A percentile compares a stretch with the other conserved stretches of the same genome.
Evolutionary conservation across 2,329 filamentous ascomycete genomes (phyloP).

Genomic region (Nigrospora osmanthi): DNA sequence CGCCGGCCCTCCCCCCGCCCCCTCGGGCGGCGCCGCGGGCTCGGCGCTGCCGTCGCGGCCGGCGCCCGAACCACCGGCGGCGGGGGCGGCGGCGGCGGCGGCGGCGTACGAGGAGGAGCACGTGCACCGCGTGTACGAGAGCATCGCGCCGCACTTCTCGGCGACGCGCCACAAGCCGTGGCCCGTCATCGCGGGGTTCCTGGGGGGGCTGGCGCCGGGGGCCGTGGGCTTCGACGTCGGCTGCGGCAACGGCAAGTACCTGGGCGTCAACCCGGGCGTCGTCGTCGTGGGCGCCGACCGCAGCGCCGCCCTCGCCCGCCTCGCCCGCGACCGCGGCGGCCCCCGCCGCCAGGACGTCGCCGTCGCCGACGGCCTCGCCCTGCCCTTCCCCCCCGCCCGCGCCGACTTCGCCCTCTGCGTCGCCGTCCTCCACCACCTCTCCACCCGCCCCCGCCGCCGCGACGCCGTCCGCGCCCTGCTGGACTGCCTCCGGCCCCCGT

Average conservation of each 20-base stretch:
- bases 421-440: conserved; percentile 90
- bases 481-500: conserved; percentile 48
- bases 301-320: conserved; percentile 49
- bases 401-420: conserved; percentile 88
- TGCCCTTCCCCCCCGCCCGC: conserved; percentile 60
- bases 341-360: conserved; percentile 53
- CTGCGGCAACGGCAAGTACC: conserved; percentile 95
- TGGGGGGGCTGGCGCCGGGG: conserved; percentile 57
- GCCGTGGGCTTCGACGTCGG: conserved; percentile 84
- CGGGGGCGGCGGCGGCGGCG: conserved; percentile 16
- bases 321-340: conserved; percentile 31
- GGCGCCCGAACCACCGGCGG: no score
- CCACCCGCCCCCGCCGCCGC: conserved; percentile 63
- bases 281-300: conserved; percentile 83
- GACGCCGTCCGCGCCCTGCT: conserved; percentile 68
- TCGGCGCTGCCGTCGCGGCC: no score
- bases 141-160: conserved; percentile 79
- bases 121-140: conserved; percentile 87
- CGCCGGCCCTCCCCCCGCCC: no score
- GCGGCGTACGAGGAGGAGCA: conserved; percentile 73
- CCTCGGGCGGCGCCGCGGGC: no score
- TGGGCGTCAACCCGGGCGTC: conserved; percentile 67
- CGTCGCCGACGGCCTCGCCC: conserved; percentile 74
- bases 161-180: conserved; percentile 77
- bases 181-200: conserved; percentile 81